Evolutionary conservation across 192 early-diverging fungal species (phyloP).

Genomic region (Jimgerdemannia flammicorona): DNA sequence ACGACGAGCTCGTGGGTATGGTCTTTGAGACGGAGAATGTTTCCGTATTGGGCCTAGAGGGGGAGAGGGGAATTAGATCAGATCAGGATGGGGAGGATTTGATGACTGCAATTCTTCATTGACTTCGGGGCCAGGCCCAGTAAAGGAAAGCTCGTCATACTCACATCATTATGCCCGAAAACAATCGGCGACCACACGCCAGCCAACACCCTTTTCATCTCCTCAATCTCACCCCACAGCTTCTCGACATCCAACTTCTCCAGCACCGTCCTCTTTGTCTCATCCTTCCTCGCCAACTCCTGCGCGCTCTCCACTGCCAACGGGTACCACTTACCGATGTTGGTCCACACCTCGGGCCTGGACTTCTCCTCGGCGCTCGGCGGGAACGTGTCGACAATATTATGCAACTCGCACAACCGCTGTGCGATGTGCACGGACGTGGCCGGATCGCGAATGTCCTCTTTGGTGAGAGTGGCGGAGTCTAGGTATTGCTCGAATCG

Average conservation of each 20-base stretch:
- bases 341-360: slow-evolving; percentile 57
- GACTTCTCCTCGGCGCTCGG: slow-evolving; percentile 39
- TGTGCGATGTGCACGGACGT: slow-evolving; percentile 71
- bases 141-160: background rate
- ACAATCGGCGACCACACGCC: slow-evolving; percentile 60
- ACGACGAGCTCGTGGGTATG: slow-evolving; percentile 59
- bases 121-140: background rate
- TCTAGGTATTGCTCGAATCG: slow-evolving; percentile 83
- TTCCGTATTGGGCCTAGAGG: slow-evolving; percentile 77
- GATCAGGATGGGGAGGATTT: background rate
- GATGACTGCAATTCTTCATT: background rate
- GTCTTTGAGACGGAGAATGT: slow-evolving; percentile 66
- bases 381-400: slow-evolving; percentile 60
- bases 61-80: slow-evolving; percentile 5
- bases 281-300: background rate
- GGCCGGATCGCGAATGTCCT: slow-evolving; percentile 60
- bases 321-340: slow-evolving; percentile 60
- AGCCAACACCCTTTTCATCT: slow-evolving; percentile 31
- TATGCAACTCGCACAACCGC: slow-evolving; percentile 69
- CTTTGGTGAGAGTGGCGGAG: slow-evolving; percentile 62
- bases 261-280: background rate
- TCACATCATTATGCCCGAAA: slow-evolving; percentile 88
- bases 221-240: slow-evolving; percentile 47
- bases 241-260: slow-evolving; percentile 42
- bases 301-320: slow-evolving; percentile 31